Evolutionary conservation across 2,329 filamentous ascomycete genomes (phyloP), one percentile per base, ranked within the genome.

Genomic region (Penicillium oxalicum): DNA sequence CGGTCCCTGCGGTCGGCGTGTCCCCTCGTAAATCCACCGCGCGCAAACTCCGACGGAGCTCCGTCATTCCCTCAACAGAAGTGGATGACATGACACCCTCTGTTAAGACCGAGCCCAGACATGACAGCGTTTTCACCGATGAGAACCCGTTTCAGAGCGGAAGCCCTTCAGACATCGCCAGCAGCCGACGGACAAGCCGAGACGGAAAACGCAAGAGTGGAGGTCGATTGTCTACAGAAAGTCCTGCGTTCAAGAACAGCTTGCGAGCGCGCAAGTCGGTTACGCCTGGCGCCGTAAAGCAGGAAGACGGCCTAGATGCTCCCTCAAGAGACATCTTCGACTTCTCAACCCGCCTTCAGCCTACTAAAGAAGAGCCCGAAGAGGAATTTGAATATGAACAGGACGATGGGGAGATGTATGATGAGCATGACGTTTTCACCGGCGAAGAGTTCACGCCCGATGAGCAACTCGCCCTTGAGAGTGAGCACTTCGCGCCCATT

Each of bases 361-460:
- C 64, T 9, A 58, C 62, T 1, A 50, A 56, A 35, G 50, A 62
- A 26, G 56, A 68, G 68, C 39, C 53, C 41, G 68, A 72, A 37
- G 68, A 75, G 13, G 72, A 77, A 45, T 50, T 52, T 5, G 59
- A 64, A 24, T 72, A 70, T 4, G 40, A 40, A 12, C 6, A 12
- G 11, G 38, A 40, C 7, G 39, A 35, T 11, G 40, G 26, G 18
- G 58, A 62, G 11, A 61, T 71, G 9, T 72, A 71, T 11, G 66
- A 88, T 1, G 84, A 88, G 51, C 65, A 88, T 5, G 84, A 90
- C 52, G 28, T 63, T 5, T 54, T 51, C 34, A 77, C 84, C 0
- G 88, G 87, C 3, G 93, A 97, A 67, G 93, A 98, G 62, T 98
- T 97, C 57, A 95, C 91, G 0, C 88, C 91, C 0, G 89, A 96